Evolutionary conservation across 2,329 filamentous ascomycete genomes (phyloP).

Genomic region (Cryphonectria parasitica): DNA sequence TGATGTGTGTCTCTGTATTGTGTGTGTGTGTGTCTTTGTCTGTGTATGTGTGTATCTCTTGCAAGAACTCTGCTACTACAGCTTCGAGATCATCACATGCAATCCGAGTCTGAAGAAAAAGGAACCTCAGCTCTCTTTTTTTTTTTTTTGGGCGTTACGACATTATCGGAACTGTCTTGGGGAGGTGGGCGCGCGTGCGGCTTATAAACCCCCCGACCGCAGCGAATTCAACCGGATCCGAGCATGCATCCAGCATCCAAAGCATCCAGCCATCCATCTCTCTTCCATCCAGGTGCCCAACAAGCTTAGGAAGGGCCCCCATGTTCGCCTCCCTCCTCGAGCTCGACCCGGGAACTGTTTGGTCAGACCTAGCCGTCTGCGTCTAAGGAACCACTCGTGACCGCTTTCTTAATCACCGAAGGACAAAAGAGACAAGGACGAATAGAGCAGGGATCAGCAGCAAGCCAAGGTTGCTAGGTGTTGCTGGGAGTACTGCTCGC

Average conservation of each 20-base stretch:
- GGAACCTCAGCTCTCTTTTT: neutral
- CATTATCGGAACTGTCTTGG: neutral
- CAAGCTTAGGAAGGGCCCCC: neutral
- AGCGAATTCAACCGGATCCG: conserved; percentile 1
- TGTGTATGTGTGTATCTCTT: neutral
- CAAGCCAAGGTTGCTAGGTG: neutral
- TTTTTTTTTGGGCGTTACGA: neutral
- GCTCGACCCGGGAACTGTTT: neutral
- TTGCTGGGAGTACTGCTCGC: neutral
- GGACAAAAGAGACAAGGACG: neutral
- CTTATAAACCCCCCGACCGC: conserved; percentile 7
- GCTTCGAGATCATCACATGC: neutral
- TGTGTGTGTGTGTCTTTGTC: neutral
- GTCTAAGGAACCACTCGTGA: neutral
- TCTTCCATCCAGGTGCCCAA: too few relatives aligned
- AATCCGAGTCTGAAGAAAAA: neutral
- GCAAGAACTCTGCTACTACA: neutral
- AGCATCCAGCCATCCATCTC: too few relatives aligned
- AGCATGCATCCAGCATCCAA: neutral
- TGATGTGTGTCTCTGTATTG: neutral
- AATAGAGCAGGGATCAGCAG: neutral
- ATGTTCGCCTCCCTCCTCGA: neutral
- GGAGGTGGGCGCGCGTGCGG: neutral
- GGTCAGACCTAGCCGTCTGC: conserved; percentile 6
- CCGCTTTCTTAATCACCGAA: neutral